Conservation (phyloP, 2,329 filamentous ascomycete species). For the Xylaria sp. region DNA sequence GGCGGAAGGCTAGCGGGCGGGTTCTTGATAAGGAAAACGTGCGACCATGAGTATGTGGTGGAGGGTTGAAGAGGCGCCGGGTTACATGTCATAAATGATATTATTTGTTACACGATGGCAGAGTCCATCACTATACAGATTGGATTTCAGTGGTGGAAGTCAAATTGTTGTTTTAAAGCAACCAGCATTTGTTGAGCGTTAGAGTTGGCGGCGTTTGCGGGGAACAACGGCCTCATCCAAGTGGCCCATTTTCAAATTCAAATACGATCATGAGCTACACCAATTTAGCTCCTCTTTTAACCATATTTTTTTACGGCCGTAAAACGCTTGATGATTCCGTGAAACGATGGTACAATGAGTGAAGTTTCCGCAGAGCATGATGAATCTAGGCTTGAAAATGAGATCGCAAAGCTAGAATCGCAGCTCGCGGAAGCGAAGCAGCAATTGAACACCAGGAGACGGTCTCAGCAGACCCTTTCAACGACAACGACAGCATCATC, state of each 20-base stretch:
- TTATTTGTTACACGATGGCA: slow-evolving; percentile 36
- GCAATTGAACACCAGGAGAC: slow-evolving; percentile 39
- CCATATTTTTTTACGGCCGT: background rate
- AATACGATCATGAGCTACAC: slow-evolving; percentile 27
- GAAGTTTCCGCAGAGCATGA: slow-evolving; percentile 26
- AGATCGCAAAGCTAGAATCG: slow-evolving; percentile 69
- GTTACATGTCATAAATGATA: slow-evolving; percentile 1
- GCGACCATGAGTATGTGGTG: slow-evolving; percentile 34
- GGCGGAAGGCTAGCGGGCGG: slow-evolving; percentile 50
- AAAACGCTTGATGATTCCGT: background rate
- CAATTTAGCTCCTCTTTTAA: slow-evolving; percentile 16
- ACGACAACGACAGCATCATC: background rate
- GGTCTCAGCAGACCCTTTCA: background rate
- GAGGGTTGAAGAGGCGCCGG: background rate
- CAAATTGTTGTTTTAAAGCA: slow-evolving; percentile 26
- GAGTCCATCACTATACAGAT: slow-evolving; percentile 22
- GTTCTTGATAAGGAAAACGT: slow-evolving; percentile 61
- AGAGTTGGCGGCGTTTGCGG: slow-evolving; percentile 36
- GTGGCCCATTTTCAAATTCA: slow-evolving; percentile 23
- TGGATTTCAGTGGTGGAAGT: slow-evolving; percentile 23
- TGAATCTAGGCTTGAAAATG: slow-evolving; percentile 55
- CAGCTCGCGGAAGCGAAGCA: slow-evolving; percentile 58
- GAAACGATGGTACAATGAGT: slow-evolving; percentile 39
- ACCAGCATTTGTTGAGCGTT: slow-evolving; percentile 31
- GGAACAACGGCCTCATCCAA: slow-evolving; percentile 34